phyloP scores from a whole-genome alignment of 164 flowering plant genomes.

The Magnolia kwangsiensis region DNA sequence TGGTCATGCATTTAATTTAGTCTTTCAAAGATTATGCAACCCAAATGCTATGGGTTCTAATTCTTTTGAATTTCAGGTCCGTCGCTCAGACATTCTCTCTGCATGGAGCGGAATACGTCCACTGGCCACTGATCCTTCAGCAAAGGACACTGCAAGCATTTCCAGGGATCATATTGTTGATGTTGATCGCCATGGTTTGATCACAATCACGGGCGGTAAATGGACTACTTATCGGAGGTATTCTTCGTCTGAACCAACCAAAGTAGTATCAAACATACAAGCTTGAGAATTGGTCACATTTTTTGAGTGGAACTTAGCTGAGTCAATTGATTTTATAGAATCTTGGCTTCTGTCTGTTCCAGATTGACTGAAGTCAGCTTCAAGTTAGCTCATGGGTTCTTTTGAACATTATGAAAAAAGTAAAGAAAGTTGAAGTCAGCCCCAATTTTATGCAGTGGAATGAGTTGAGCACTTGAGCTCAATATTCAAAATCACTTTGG shows the following conservation, averaged over 20 bases:
- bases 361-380: too few relatives aligned
- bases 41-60: background rate
- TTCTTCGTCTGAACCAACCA: background rate
- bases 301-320: background rate
- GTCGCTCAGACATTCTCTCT: conserved; percentile 21
- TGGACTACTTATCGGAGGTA: conserved; percentile 29
- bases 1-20: background rate
- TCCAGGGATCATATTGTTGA: conserved; percentile 25
- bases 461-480: background rate
- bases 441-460: background rate
- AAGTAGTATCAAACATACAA: background rate
- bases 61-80: conserved; percentile 15
- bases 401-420: too few relatives aligned
- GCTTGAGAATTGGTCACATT: background rate
- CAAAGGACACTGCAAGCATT: conserved; percentile 26
- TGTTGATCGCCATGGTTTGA: conserved; percentile 24
- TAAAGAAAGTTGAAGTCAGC: background rate
- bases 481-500: background rate
- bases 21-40: background rate
- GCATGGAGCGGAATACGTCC: conserved; percentile 32
- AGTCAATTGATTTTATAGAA: background rate
- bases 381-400: background rate
- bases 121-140: conserved; percentile 25
- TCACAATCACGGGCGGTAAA: conserved; percentile 26
- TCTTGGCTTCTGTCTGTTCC: background rate